Evolutionary conservation across 306 rosid genomes (phyloP).

Genomic region (Fagus crenata): DNA sequence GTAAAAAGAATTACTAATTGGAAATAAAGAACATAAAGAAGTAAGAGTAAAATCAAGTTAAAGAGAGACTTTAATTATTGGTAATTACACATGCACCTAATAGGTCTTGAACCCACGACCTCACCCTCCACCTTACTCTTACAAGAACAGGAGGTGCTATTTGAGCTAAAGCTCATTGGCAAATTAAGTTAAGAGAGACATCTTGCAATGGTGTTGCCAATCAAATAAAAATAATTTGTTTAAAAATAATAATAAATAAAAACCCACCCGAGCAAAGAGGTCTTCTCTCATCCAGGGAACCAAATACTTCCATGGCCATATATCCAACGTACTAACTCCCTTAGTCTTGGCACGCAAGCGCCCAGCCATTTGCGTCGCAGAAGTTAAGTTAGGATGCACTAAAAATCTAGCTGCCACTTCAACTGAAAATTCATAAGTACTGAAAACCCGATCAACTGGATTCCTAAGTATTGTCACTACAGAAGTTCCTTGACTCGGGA

Average conservation of each 20-base stretch:
- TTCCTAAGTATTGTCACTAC: conserved; percentile 94
- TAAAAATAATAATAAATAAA: background rate
- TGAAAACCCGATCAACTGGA: conserved; percentile 88
- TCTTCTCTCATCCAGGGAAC: conserved; percentile 99
- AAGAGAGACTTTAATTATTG: background rate
- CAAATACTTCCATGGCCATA: conserved; percentile 99
- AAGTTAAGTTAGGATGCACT: conserved; percentile 92
- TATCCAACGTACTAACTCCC: conserved; percentile 90
- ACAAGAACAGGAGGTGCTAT: too few relatives aligned
- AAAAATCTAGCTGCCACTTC: conserved; percentile 99
- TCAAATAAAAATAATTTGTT: background rate
- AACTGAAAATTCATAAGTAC: conserved; percentile 86
- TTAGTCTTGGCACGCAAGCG: conserved; percentile 57
- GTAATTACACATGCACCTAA: too few relatives aligned
- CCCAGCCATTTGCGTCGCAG: conserved; percentile 68
- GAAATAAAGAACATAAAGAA: background rate
- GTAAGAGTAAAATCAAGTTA: background rate
- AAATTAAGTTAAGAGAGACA: background rate
- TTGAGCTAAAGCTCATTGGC: too few relatives aligned
- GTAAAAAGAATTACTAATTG: background rate
- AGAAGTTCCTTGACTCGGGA: conserved; percentile 82
- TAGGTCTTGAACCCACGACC: too few relatives aligned
- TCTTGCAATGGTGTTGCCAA: background rate
- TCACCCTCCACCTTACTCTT: too few relatives aligned
- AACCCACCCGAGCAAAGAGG: conserved; percentile 75